Conservation (phyloP, 2,329 filamentous ascomycete genomes). For the Talaromyces albobiverticillius region DNA sequence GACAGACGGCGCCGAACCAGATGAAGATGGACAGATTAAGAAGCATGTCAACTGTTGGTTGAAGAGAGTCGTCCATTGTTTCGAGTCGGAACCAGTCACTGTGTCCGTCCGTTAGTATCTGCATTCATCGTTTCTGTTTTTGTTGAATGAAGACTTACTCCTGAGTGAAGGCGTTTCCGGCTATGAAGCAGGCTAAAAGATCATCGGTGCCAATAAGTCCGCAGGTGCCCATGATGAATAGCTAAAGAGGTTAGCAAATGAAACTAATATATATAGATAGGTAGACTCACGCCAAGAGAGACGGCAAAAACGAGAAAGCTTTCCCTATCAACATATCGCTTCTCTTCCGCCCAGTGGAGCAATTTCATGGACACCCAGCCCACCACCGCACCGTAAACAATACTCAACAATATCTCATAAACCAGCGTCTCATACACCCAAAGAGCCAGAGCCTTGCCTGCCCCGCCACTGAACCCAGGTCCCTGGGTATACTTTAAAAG, state of each 20-base stretch:
- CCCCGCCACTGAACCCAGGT: conserved; percentile 55
- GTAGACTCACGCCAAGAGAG: conserved; percentile 64
- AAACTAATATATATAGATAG: background rate
- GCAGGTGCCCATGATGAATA: conserved; percentile 84
- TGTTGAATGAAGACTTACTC: conserved; percentile 50
- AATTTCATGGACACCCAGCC: conserved; percentile 80
- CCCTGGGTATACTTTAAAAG: conserved; percentile 72
- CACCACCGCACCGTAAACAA: conserved; percentile 71
- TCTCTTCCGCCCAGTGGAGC: conserved; percentile 79
- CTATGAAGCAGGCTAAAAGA: conserved; percentile 87
- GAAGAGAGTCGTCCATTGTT: conserved; percentile 85
- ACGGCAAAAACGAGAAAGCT: conserved; percentile 86
- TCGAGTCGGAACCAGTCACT: conserved; percentile 86
- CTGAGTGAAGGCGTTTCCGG: conserved; percentile 87
- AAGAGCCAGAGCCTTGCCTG: conserved; percentile 65
- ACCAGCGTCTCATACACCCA: conserved; percentile 87
- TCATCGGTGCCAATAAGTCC: conserved; percentile 87
- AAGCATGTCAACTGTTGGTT: conserved; percentile 92
- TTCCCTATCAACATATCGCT: conserved; percentile 78
- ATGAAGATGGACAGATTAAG: conserved; percentile 86
- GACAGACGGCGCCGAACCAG: conserved; percentile 84
- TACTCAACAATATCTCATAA: conserved; percentile 76
- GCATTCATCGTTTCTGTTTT: background rate
- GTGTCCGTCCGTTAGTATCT: conserved; percentile 16
- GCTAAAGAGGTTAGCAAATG: conserved; percentile 31